Percentiles rank a stretch among this genome's conserved stretches.
These are phyloP conservation scores for Botrytis elliptica DNA, from an alignment of 2,329 filamentous ascomycete genomes.

Conservation along the genomic window DNA sequence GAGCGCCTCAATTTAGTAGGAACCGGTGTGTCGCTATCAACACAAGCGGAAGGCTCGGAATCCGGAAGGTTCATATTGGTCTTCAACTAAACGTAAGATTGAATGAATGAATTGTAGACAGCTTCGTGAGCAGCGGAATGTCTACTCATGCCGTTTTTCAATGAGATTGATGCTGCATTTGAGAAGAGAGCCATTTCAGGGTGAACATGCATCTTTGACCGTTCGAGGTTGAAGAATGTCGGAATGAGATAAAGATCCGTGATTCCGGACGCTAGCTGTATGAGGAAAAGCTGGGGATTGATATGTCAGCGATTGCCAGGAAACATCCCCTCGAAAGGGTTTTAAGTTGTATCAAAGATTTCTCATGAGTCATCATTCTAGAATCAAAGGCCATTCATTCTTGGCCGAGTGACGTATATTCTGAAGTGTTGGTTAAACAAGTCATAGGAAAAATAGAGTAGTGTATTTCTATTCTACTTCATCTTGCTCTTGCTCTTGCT, in stretches of 20 bases:
- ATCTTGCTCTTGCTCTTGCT: neutral
- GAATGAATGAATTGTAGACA: neutral
- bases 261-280: constrained; percentile 5
- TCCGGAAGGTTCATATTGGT: neutral
- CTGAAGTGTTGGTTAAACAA: neutral
- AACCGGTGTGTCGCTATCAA: neutral
- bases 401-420: neutral
- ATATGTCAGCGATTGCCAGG: neutral
- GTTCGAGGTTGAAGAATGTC: constrained; percentile 4
- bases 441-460: neutral
- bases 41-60: neutral
- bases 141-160: neutral
- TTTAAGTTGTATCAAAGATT: neutral
- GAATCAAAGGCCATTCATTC: neutral
- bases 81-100: too few species aligned
- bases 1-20: constrained; percentile 34
- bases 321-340: neutral
- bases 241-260: constrained; percentile 9
- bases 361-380: neutral
- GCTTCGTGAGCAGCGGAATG: neutral
- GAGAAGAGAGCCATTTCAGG: neutral
- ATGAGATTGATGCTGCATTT: neutral
- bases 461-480: neutral
- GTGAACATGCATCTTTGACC: neutral
- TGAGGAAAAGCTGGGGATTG: neutral